Base-by-base conservation (phyloP, 345 rosid genomes). In the Camelina hispida region DNA sequence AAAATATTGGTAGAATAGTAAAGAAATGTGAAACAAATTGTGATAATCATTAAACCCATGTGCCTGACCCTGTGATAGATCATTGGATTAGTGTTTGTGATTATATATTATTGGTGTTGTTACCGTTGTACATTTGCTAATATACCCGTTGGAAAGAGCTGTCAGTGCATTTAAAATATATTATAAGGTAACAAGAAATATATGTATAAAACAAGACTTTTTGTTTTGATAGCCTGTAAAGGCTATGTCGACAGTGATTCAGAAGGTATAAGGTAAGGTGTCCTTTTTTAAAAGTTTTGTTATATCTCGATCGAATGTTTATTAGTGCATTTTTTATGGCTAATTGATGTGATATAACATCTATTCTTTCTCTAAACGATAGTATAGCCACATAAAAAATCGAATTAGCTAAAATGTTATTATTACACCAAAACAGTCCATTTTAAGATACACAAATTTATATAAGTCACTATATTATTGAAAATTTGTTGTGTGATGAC, bases 131-230 rank as follows among this genome's bases (percentile, higher is more conserved):
- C 63, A 60, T 61, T 61, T 52, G 38, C 63, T 68, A 69, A 61
- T 43, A 53, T 53, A 43, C 65, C 44, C 59, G 75, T 77, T 77
- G 71, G 80, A 77, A 77, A 64, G 66, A 71, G 80, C 76, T 71
- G 72, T 77, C 76, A 71, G 66, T n/a, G 56, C 18, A 63, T 64
- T 34, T 5, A 64, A 50, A 77, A 64, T 12, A 28, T 28, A 28
- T 69, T 40, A 58, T 15, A 52, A 42, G 32, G 30, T 59, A 16
- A 17, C 53, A 51, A 1, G 23, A 16, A 54, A 25, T 1, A 34
- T 32, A 25, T 43, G 46, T 37, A 14, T 42, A 22, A 30, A 67
- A 75, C 23, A 57, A 67, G 42, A 16, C 57, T 5, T 70, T 11
- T 1, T 30, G 34, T 22, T 1, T 34, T 54, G 51, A 44, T 70